Evolutionary conservation across 1,284 basidiomycete genomes (phyloP).

Genomic region (Moesziomyces sp.): DNA sequence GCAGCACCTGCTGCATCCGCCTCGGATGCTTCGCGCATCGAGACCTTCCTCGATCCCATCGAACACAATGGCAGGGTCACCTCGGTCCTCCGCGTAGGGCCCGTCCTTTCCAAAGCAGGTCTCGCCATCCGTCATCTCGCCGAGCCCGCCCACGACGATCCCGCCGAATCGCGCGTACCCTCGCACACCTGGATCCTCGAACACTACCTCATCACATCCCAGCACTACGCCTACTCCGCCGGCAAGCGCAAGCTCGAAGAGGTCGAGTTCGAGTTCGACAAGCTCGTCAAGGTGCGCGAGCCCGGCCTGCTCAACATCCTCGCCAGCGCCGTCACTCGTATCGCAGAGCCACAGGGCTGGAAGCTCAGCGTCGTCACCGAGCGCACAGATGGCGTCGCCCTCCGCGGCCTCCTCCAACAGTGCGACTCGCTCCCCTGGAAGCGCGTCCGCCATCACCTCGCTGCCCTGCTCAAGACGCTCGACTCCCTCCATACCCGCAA

Average conservation of each 20-base stretch:
- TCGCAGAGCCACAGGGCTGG: constrained; percentile 41
- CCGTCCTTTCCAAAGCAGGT: constrained; percentile 39
- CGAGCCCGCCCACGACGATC: constrained; percentile 40
- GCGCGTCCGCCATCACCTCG: constrained; percentile 49
- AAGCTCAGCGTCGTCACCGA: constrained; percentile 55
- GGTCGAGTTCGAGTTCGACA: constrained; percentile 59
- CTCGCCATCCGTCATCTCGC: constrained; percentile 50
- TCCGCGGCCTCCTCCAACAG: constrained; percentile 52
- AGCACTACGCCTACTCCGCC: constrained; percentile 51
- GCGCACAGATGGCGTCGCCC: constrained; percentile 25
- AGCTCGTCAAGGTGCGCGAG: constrained; percentile 48
- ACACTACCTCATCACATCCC: constrained; percentile 52
- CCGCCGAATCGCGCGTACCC: constrained; percentile 27
- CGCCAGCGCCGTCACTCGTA: constrained; percentile 50
- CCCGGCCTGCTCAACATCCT: constrained; percentile 54
- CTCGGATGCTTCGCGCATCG: constrained; percentile 28
- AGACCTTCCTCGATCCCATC: constrained; percentile 58
- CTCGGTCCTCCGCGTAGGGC: constrained; percentile 52
- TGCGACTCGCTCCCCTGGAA: constrained; percentile 55
- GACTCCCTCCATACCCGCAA: constrained; percentile 54
- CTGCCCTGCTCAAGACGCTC: constrained; percentile 54
- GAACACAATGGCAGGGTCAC: constrained; percentile 41
- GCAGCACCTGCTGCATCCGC: constrained; percentile 5
- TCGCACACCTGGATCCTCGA: constrained; percentile 57
- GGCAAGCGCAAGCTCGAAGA: constrained; percentile 64